phyloP scores from a whole-genome alignment of 306 rosid genomes.

The Medicago lupulina region DNA sequence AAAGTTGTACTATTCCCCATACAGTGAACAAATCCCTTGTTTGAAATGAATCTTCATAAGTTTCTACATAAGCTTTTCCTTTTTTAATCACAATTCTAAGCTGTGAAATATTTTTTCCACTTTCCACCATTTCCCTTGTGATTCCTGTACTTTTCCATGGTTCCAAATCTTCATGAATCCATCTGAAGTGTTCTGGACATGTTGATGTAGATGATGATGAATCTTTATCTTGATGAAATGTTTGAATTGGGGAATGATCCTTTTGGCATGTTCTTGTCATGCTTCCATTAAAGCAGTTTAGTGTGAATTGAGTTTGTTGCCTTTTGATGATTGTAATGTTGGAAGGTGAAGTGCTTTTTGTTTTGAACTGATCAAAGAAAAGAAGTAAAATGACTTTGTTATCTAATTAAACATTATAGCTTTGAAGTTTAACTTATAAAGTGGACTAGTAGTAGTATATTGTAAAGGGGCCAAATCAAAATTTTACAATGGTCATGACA shows the following conservation, averaged over 20 bases:
- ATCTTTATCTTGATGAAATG: neutral
- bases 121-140: constrained; percentile 52
- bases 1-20: constrained; percentile 62
- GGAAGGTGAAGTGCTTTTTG: constrained; percentile 4
- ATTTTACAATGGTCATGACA: no score
- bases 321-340: constrained; percentile 8
- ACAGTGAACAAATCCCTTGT: constrained; percentile 57
- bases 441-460: no score
- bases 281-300: constrained; percentile 24
- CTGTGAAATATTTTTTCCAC: constrained; percentile 36
- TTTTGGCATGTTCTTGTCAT: constrained; percentile 1
- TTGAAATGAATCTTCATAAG: constrained; percentile 31
- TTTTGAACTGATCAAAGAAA: constrained; percentile 33
- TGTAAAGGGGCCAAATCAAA: no score
- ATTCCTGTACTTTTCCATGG: constrained; percentile 57
- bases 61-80: constrained; percentile 52
- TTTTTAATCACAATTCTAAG: constrained; percentile 49
- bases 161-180: constrained; percentile 63
- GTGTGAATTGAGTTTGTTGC: neutral
- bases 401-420: no score
- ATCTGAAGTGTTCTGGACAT: constrained; percentile 54
- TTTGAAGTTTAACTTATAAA: no score
- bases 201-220: constrained; percentile 2
- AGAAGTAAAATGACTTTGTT: neutral
- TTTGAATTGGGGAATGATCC: neutral